These are phyloP conservation scores for Ogataea minuta DNA, from an alignment of 805 yeast species.

Conservation along the genomic window DNA sequence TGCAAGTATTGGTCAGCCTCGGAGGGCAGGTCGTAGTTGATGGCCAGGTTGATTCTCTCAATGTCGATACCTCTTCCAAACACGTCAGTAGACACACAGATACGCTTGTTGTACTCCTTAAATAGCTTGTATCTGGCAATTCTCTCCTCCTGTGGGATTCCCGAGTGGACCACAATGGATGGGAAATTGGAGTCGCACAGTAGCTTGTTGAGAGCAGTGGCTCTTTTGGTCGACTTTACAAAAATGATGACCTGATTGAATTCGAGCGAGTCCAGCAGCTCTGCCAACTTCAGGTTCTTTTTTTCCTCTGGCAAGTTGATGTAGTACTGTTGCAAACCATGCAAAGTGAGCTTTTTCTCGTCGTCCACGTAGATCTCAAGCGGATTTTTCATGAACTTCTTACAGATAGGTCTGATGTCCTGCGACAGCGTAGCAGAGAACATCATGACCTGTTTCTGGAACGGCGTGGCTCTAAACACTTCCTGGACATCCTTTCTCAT, in stretches of 20 bases:
- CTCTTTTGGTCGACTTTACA: slow-evolving; percentile 88
- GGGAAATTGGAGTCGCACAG: slow-evolving; percentile 94
- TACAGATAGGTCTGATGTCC: slow-evolving; percentile 95
- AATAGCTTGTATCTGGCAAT: slow-evolving; percentile 93
- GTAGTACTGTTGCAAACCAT: slow-evolving; percentile 96
- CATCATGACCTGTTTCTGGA: slow-evolving; percentile 99
- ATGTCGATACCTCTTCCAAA: slow-evolving; percentile 99
- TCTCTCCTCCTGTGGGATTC: slow-evolving; percentile 96
- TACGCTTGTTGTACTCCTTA: slow-evolving; percentile 97
- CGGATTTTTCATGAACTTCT: slow-evolving; percentile 97
- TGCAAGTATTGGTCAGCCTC: slow-evolving; percentile 98
- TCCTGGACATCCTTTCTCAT: slow-evolving; percentile 99
- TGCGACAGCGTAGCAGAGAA: slow-evolving; percentile 93
- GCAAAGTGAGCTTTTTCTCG: slow-evolving; percentile 94
- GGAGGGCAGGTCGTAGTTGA: slow-evolving; percentile 92
- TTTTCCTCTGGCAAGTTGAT: slow-evolving; percentile 85
- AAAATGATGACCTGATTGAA: slow-evolving; percentile 98
- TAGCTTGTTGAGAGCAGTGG: slow-evolving; percentile 84
- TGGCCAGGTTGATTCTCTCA: slow-evolving; percentile 96
- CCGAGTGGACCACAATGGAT: slow-evolving; percentile 93
- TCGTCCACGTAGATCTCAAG: slow-evolving; percentile 96
- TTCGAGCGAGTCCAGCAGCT: slow-evolving; percentile 88
- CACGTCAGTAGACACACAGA: slow-evolving; percentile 97
- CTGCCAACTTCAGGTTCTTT: slow-evolving; percentile 90
- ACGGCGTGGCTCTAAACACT: slow-evolving; percentile 95